Evolutionary conservation across 768 basidiomycete genomes (phyloP), one percentile per base, ranked within the genome.

Genomic region (Boletus coccyginus): DNA sequence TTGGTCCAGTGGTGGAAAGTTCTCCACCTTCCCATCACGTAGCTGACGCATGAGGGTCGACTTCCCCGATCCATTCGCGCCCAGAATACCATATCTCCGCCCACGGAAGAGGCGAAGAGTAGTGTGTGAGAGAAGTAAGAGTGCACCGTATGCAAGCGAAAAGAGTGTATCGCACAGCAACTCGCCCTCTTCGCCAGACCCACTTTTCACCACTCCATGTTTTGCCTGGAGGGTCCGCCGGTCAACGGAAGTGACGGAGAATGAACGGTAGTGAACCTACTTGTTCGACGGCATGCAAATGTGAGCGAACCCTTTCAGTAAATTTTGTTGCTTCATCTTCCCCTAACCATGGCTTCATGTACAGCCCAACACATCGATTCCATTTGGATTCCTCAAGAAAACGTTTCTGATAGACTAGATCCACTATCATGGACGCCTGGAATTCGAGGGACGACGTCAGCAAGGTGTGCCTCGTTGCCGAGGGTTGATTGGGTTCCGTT

Each of bases 1-100:
- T 72, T 94, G 81, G 59, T 87, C 85, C 62, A 86, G 93, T 7
- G 92, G 82, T 19, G 96, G 96, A 75, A 98, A 98, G 69, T 94
- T 94, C 74, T 98, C 96, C 8, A 92, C 89, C 75, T 98, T 98
- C 56, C 92, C 90, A 67, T 96, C 94, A 55, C 92, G 85, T 59
- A 98, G 84, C 67, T 96, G 94, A 65, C 94, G 92, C 87, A 98
- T 87, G 42, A 98, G 83, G 4, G 96, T 98, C 17, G 90, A 91
- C 74, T 98, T 98, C 61, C 96, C 96, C 55, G 91, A 88, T 58
- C 96, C 96, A 71, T 98, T 98, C n/a, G 90, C 81, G 31, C 94
- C 96, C 46, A 96, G 86, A 62, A 98, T 93, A 67, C 96, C 95
- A 74, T 98, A 98, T 59, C 95, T 84, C 63, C 86, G 85, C 31